Evolutionary conservation across 352 stramenopile species (phyloP), one percentile per base, ranked within the genome.

Genomic region (Phytophthora aleatoria): DNA sequence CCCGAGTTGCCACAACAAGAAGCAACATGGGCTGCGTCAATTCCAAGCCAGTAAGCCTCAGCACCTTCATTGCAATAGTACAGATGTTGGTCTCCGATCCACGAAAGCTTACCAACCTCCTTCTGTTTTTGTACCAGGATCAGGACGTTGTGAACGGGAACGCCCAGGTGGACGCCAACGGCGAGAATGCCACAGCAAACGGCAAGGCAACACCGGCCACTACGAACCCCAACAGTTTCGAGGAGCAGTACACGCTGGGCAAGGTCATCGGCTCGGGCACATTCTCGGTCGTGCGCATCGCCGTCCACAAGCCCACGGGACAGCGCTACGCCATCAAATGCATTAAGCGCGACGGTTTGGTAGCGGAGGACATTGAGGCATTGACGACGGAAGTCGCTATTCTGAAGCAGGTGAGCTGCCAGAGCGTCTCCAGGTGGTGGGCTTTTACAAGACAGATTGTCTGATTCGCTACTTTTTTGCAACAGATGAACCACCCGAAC

Each of bases 301-400:
- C 80, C 31, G 86, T 85, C 13, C 83, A 96, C 64, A 96, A 96
- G 60, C 78, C 85, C 12, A 91, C 88, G 39, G 71, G 74, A 13
- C 81, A 96, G 48, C 84, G 90, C 65, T 96, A 96, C 49, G 92
- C 92, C 33, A 93, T 98, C 64, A 98, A 98, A 65, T 96, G 89
- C 69, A 95, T 98, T 50, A 97, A 97, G 74, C 86, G 89, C 55
- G 79, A 91, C 5, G 89, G 87, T 10, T 63, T 98, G n/a, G 79
- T 85, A 50, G 77, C 79, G 11, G 85, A 94, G 49, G 90, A 98
- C 39, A 85, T 96, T 50, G 83, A 96, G 58, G 90, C 88, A 12
- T 69, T 98, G 43, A 96, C 83, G 48, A 95, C 84, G 5, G 87
- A 95, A 69, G 79, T 95, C 6, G 82, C 83, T 31, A 93, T 95